A percentile compares a stretch with the other conserved stretches of the same genome.
These are phyloP conservation scores for Colletotrichum somersetense DNA, from an alignment of 2,329 filamentous ascomycete species.

Conservation along the genomic window DNA sequence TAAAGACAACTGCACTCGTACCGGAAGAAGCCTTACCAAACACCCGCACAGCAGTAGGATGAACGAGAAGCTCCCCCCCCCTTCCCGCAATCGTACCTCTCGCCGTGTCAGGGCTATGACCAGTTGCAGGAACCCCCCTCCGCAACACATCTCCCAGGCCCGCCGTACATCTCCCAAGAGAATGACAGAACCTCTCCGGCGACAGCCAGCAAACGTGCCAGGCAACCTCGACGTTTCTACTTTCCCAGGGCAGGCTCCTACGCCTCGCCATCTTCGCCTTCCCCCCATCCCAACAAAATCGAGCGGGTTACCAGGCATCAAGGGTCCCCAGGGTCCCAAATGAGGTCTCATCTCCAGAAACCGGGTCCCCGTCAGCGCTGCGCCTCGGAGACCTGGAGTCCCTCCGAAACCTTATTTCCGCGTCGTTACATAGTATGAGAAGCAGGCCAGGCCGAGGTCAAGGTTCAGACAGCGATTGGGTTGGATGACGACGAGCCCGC, in stretches of 20 bases:
- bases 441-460: too few relatives aligned
- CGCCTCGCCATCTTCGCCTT: neutral
- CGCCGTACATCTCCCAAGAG: neutral
- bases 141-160: neutral
- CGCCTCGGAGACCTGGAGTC: neutral
- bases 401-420: neutral
- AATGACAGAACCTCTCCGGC: neutral
- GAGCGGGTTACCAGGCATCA: neutral
- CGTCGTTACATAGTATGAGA: neutral
- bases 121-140: neutral
- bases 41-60: neutral
- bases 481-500: neutral
- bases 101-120: neutral
- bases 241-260: neutral
- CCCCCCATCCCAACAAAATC: neutral
- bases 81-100: neutral
- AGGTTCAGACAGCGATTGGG: neutral
- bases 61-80: neutral
- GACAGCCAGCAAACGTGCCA: neutral
- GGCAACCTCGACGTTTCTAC: neutral
- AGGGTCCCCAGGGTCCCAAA: neutral
- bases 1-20: too few relatives aligned
- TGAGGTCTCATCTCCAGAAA: conserved; percentile 10
- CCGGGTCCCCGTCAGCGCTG: neutral
- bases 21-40: neutral